A percentile compares a stretch with the other conserved stretches of the same genome.
Conservation (phyloP, 192 early-diverging fungal species). For the Coemansia reversa region DNA sequence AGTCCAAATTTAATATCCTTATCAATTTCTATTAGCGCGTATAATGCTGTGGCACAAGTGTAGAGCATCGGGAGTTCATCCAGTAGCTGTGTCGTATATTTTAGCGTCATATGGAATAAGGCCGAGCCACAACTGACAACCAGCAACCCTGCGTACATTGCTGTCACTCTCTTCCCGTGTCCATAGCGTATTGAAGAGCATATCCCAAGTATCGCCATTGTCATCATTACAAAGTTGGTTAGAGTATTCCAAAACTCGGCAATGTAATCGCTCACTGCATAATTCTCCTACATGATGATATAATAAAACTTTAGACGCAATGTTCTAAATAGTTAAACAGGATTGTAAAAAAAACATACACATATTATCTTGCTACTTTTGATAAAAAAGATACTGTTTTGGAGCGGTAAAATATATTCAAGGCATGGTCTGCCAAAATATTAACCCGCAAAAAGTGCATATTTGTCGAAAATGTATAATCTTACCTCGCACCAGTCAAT, state of each 20-base stretch:
- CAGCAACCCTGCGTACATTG: slow-evolving; percentile 55
- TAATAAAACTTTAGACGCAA: background rate
- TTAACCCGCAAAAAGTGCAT: no score
- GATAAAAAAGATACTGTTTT: no score
- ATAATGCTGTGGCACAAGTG: slow-evolving; percentile 43
- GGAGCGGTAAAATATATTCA: no score
- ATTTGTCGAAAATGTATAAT: background rate
- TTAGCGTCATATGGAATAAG: slow-evolving; percentile 70
- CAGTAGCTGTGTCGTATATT: slow-evolving; percentile 64
- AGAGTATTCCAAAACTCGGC: slow-evolving; percentile 74
- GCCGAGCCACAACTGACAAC: slow-evolving; percentile 65
- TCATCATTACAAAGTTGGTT: slow-evolving; percentile 51
- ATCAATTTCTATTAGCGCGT: slow-evolving; percentile 47
- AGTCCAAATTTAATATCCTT: slow-evolving; percentile 24
- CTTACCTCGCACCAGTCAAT: slow-evolving; percentile 79
- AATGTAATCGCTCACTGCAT: slow-evolving; percentile 61
- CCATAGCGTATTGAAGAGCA: slow-evolving; percentile 43
- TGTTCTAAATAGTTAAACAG: background rate
- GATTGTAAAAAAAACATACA: background rate
- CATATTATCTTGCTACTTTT: background rate
- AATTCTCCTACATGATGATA: slow-evolving; percentile 59
- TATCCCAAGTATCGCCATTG: slow-evolving; percentile 58
- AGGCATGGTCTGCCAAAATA: no score
- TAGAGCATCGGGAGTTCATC: slow-evolving; percentile 79
- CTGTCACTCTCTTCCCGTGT: slow-evolving; percentile 51